Percentiles rank a stretch among this genome's conserved stretches.
phyloP scores from a whole-genome alignment of 495 filamentous ascomycete genomes.

The Penicillium robsamsonii region DNA sequence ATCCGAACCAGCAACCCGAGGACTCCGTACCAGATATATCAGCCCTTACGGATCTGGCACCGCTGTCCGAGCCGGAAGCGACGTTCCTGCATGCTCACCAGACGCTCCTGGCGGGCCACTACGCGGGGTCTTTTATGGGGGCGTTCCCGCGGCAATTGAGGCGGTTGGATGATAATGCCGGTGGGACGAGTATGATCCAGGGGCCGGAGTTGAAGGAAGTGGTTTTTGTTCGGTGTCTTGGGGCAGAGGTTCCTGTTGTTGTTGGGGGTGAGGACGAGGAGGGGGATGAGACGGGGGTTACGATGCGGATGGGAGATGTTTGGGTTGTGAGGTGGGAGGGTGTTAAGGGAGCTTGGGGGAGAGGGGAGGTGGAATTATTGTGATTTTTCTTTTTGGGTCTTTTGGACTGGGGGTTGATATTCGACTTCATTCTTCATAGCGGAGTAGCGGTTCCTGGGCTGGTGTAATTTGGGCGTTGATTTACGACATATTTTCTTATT shows the following conservation, averaged over 20 bases:
- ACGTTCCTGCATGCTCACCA: constrained; percentile 81
- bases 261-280: constrained; percentile 58
- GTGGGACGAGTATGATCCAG: constrained; percentile 89
- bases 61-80: constrained; percentile 69
- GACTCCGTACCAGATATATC: constrained; percentile 39
- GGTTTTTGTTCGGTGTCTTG: constrained; percentile 79
- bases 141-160: constrained; percentile 75
- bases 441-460: constrained; percentile 2
- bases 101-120: constrained; percentile 76
- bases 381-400: constrained; percentile 38
- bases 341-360: constrained; percentile 66
- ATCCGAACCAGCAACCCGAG: constrained; percentile 27
- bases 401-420: constrained; percentile 1
- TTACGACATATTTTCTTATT: background rate
- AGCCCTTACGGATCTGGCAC: constrained; percentile 40
- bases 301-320: constrained; percentile 75
- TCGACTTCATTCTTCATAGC: constrained; percentile 1
- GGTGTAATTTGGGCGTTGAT: background rate
- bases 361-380: constrained; percentile 79
- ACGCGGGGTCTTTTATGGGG: constrained; percentile 72
- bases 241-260: constrained; percentile 52
- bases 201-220: constrained; percentile 75
- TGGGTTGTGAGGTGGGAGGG: constrained; percentile 85
- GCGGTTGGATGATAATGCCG: constrained; percentile 83
- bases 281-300: constrained; percentile 51